These are phyloP conservation scores for Schwanniomyces sp. DNA, from an alignment of 805 yeast species.

Conservation along the genomic window DNA sequence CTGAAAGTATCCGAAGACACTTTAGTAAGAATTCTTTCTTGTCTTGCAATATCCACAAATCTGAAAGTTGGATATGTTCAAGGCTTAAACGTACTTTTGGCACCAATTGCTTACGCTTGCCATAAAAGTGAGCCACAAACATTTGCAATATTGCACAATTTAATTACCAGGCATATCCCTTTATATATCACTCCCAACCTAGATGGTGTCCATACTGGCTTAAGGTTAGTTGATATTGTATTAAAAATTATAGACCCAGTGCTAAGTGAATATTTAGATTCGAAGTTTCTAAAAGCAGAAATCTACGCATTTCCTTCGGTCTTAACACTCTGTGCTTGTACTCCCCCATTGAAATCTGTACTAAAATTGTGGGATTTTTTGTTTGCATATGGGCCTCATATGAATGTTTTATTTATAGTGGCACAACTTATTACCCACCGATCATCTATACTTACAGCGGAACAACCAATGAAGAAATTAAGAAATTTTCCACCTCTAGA, in stretches of 20 bases:
- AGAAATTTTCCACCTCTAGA: slow-evolving; percentile 72
- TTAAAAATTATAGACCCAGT: slow-evolving; percentile 72
- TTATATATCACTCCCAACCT: slow-evolving; percentile 74
- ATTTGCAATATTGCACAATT: slow-evolving; percentile 62
- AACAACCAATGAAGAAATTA: slow-evolving; percentile 72
- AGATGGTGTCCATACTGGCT: slow-evolving; percentile 80
- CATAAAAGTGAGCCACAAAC: slow-evolving; percentile 82
- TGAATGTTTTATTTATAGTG: slow-evolving; percentile 80
- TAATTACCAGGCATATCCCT: slow-evolving; percentile 68
- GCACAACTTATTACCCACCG: slow-evolving; percentile 78
- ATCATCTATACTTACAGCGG: slow-evolving; percentile 54
- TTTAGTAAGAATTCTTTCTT: slow-evolving; percentile 66
- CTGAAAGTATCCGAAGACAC: slow-evolving; percentile 67
- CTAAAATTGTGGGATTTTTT: slow-evolving; percentile 85
- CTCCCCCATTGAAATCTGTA: slow-evolving; percentile 78
- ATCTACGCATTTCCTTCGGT: slow-evolving; percentile 85
- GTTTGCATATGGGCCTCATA: slow-evolving; percentile 87
- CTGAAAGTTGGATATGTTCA: slow-evolving; percentile 66
- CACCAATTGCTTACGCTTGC: slow-evolving; percentile 76
- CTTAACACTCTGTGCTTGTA: slow-evolving; percentile 82
- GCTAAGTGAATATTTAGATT: slow-evolving; percentile 55
- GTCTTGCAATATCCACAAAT: slow-evolving; percentile 55
- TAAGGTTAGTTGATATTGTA: slow-evolving; percentile 69
- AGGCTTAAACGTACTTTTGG: slow-evolving; percentile 85
- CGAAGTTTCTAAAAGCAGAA: slow-evolving; percentile 75